Conservation (phyloP, 208 protist genomes). For the Acanthamoeba castellanii region DNA sequence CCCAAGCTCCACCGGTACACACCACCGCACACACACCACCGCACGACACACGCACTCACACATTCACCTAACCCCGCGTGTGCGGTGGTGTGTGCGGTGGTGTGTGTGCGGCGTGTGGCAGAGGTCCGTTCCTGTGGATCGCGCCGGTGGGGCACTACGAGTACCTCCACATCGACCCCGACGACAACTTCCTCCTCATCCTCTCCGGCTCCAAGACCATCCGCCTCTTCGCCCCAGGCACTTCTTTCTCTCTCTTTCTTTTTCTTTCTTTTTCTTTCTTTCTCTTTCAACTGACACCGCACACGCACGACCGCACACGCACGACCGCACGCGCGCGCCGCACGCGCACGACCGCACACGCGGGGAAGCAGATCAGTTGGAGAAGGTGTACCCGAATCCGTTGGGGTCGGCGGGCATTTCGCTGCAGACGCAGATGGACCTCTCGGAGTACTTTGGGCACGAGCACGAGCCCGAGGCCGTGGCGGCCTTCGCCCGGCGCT, state of each 20-base stretch:
- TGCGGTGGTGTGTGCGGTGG: not conserved
- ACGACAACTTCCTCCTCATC: not conserved
- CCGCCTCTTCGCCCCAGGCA: too few relatives aligned
- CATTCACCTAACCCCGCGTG: not conserved
- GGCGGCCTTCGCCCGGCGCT: not conserved
- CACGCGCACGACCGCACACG: not conserved
- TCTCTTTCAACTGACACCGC: too few relatives aligned
- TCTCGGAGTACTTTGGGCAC: not conserved
- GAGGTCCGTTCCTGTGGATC: too few relatives aligned
- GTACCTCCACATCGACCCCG: too few relatives aligned
- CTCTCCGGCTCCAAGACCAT: too few relatives aligned
- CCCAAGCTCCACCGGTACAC: conserved; percentile 55
- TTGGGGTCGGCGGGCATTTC: conserved; percentile 33
- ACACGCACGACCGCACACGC: too few relatives aligned
- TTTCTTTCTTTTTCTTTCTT: too few relatives aligned
- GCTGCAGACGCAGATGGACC: conserved; percentile 73
- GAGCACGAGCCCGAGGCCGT: not conserved
- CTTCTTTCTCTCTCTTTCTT: too few relatives aligned
- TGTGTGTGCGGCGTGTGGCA: too few relatives aligned
- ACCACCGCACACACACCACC: not conserved
- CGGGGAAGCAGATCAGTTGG: not conserved
- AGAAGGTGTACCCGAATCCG: conserved; percentile 56
- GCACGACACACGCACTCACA: not conserved
- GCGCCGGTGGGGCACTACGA: too few relatives aligned
- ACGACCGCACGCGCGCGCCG: too few relatives aligned